Evolutionary conservation across 805 yeast genomes (phyloP).

Genomic region (Wickerhamomyces chaumierensis): DNA sequence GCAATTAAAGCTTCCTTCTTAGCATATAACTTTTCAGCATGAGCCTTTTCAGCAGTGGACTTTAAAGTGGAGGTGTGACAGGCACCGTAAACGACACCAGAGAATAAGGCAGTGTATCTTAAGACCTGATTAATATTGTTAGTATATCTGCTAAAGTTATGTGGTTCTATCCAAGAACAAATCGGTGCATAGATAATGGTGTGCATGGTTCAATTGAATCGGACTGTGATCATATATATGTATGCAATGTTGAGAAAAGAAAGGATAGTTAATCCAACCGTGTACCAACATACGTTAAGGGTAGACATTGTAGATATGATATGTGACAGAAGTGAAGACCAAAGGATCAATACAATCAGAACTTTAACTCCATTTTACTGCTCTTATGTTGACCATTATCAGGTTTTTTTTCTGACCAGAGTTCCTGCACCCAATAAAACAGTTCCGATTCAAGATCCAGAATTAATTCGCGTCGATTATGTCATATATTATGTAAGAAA

Average conservation of each 20-base stretch:
- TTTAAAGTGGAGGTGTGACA: constrained; percentile 67
- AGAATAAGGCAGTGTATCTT: constrained; percentile 85
- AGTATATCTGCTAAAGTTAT: too few relatives aligned
- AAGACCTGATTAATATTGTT: constrained; percentile 40
- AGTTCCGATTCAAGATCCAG: neutral
- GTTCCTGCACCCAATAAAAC: neutral
- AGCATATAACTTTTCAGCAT: constrained; percentile 46
- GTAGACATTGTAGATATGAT: constrained; percentile 29
- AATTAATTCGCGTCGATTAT: neutral
- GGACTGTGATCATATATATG: neutral
- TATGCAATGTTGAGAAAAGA: neutral
- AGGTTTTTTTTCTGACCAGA: too few relatives aligned
- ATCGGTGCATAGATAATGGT: too few relatives aligned
- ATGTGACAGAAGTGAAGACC: too few relatives aligned
- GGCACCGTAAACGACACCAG: constrained; percentile 85
- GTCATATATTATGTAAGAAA: neutral
- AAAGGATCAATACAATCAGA: neutral
- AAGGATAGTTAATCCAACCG: too few relatives aligned
- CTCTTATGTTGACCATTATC: neutral
- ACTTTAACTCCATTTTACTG: neutral
- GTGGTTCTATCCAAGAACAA: too few relatives aligned
- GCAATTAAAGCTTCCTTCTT: constrained; percentile 65
- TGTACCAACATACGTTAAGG: constrained; percentile 33
- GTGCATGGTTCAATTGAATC: too few relatives aligned
- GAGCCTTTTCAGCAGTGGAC: constrained; percentile 44